Percentiles rank a stretch among this genome's conserved stretches.
These are phyloP conservation scores for Penicillium antarcticum DNA, from an alignment of 495 filamentous ascomycete species.

Conservation along the genomic window DNA sequence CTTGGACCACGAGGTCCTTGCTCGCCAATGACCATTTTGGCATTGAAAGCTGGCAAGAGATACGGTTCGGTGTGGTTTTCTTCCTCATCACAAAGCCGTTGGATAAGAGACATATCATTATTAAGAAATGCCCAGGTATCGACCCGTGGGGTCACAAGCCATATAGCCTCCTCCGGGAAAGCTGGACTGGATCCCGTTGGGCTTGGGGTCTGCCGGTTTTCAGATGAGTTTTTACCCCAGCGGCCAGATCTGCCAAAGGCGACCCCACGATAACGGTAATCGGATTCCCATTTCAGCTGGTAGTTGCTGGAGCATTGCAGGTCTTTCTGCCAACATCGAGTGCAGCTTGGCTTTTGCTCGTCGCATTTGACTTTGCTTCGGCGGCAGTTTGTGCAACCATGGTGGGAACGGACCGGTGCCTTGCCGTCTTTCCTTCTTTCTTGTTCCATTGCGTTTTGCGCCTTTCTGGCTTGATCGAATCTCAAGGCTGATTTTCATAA, in stretches of 20 bases:
- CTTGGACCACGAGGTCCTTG: not conserved
- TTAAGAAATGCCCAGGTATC: not conserved
- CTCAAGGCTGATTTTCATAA: too few relatives aligned
- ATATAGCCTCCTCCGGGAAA: too few relatives aligned
- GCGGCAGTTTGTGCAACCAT: conserved; percentile 10
- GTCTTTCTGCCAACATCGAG: conserved; percentile 7
- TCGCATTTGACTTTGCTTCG: conserved; percentile 14
- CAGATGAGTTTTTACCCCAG: not conserved
- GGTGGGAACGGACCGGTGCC: not conserved
- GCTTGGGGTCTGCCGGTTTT: too few relatives aligned
- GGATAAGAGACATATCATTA: not conserved
- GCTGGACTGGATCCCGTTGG: not conserved
- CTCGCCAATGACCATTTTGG: not conserved
- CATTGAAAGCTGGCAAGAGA: not conserved
- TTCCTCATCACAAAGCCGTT: conserved; percentile 1
- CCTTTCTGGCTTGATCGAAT: too few relatives aligned
- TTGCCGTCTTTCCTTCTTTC: not conserved
- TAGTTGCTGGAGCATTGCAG: not conserved
- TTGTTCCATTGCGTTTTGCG: too few relatives aligned
- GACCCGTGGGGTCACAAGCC: not conserved
- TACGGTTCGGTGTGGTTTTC: not conserved
- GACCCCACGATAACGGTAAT: not conserved
- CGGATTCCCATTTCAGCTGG: conserved; percentile 1
- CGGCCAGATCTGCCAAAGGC: conserved; percentile 1
- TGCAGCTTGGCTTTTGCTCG: conserved; percentile 8